Conservation (phyloP, 2,329 filamentous ascomycete species). For the Teratosphaeria zuluensis region DNA sequence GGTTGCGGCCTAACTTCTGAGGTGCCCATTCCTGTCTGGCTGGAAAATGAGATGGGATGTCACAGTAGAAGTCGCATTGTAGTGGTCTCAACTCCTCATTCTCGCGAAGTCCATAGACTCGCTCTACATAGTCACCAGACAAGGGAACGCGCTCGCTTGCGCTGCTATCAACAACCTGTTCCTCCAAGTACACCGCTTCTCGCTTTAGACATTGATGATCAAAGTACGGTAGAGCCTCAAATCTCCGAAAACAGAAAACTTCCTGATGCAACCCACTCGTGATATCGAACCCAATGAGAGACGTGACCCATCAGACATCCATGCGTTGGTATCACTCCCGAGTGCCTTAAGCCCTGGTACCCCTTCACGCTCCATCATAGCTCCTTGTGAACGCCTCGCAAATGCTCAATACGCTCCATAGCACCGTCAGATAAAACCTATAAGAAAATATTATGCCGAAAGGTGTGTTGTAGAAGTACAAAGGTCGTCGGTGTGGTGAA, state of each 20-base stretch:
- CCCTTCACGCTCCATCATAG: not conserved
- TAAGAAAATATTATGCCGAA: not conserved
- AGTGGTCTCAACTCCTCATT: not conserved
- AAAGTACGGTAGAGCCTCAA: not conserved
- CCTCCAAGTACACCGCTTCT: not conserved
- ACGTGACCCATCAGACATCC: not conserved
- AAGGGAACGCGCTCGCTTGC: not conserved
- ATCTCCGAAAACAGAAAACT: not conserved
- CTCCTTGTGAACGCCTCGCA: not conserved
- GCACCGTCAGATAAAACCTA: not conserved
- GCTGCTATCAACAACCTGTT: not conserved
- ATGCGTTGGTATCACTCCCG: not conserved
- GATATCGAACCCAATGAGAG: not conserved
- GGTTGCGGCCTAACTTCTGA: too few species aligned
- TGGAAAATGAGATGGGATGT: not conserved
- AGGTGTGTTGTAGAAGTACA: not conserved
- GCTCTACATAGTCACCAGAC: not conserved
- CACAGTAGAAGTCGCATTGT: not conserved
- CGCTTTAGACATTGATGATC: not conserved
- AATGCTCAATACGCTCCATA: not conserved
- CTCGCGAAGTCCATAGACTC: not conserved
- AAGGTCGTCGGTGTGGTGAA: not conserved
- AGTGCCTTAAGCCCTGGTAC: not conserved
- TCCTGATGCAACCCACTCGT: not conserved
- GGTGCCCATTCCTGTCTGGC: too few species aligned